phyloP scores from a whole-genome alignment of 2,329 filamentous ascomycete genomes.

The Penicillium italicum region DNA sequence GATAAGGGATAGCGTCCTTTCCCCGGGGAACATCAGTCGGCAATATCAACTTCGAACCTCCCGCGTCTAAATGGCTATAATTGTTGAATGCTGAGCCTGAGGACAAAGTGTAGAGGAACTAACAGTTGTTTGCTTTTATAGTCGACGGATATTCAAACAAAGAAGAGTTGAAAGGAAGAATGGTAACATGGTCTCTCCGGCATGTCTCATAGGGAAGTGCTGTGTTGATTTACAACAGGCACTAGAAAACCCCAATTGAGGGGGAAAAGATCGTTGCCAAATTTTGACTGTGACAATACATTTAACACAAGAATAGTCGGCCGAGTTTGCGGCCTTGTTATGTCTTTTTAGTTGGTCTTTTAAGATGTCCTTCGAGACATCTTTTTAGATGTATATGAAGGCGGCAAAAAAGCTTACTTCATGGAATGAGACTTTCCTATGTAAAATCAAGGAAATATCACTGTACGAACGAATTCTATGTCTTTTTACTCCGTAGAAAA shows the following conservation, averaged over 20 bases:
- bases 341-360: too few relatives aligned
- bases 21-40: neutral
- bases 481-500: too few relatives aligned
- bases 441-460: too few relatives aligned
- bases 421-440: too few relatives aligned
- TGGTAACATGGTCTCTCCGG: neutral
- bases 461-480: neutral
- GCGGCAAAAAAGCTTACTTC: too few relatives aligned
- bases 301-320: too few relatives aligned
- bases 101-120: neutral
- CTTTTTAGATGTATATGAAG: too few relatives aligned
- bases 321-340: too few relatives aligned
- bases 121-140: neutral
- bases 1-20: conserved; percentile 9
- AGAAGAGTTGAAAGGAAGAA: neutral
- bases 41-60: neutral
- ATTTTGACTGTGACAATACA: neutral
- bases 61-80: neutral
- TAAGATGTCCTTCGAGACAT: too few relatives aligned
- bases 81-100: neutral
- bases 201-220: neutral
- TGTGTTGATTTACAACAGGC: neutral
- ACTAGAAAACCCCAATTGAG: neutral
- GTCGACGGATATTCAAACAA: neutral
- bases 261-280: neutral